Percentiles rank a stretch among this genome's conserved stretches.
phyloP scores from a whole-genome alignment of 179 eudicot species.

The Patellifolia procumbens region DNA sequence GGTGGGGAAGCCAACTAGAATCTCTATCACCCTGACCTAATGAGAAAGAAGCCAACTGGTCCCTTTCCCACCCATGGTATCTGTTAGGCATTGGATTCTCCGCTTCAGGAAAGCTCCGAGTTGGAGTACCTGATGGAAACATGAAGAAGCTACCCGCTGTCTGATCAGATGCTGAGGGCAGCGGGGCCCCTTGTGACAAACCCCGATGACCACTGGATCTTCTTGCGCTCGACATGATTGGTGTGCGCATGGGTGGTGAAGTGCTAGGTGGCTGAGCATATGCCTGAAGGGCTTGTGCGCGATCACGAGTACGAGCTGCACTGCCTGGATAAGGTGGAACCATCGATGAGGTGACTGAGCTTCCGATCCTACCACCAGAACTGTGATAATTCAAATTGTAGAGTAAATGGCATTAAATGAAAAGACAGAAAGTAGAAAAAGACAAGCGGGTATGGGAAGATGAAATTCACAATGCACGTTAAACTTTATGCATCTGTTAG shows the following conservation, averaged over 20 bases:
- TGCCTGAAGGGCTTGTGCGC: constrained; percentile 82
- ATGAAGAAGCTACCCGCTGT: constrained; percentile 47
- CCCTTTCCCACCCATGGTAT: constrained; percentile 67
- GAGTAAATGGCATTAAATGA: background rate
- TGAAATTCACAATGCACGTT: background rate
- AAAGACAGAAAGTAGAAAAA: background rate
- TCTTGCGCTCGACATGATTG: constrained; percentile 45
- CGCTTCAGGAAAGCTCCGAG: constrained; percentile 52
- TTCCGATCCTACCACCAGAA: constrained; percentile 68
- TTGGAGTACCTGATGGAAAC: constrained; percentile 61
- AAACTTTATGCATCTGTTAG: background rate
- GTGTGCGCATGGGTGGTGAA: constrained; percentile 51
- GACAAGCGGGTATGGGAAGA: background rate
- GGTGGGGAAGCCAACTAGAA: constrained; percentile 59
- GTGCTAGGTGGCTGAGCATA: constrained; percentile 73
- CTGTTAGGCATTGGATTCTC: constrained; percentile 47
- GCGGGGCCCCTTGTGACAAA: constrained; percentile 45
- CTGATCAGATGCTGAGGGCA: constrained; percentile 66
- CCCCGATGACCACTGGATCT: constrained; percentile 63
- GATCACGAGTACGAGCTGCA: constrained; percentile 80
- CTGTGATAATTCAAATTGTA: constrained; percentile 31
- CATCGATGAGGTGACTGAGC: constrained; percentile 65
- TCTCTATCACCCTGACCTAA: constrained; percentile 56
- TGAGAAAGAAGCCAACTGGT: constrained; percentile 44
- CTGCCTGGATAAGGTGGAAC: constrained; percentile 80